These are phyloP conservation scores for Chimonanthus praecox DNA, from an alignment of 164 flowering plant genomes.

Conservation along the genomic window DNA sequence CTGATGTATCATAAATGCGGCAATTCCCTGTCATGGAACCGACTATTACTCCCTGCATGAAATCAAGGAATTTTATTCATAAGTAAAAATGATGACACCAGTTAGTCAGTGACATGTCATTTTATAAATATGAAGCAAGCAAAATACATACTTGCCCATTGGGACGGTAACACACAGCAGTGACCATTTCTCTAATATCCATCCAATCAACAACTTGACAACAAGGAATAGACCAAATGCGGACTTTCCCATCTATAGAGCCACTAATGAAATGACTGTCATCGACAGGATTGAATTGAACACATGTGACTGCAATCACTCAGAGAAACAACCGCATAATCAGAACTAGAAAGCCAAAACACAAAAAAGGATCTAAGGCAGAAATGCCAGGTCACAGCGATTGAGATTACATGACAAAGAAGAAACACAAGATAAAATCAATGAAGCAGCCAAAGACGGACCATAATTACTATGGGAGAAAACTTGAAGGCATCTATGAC, in stretches of 20 bases:
- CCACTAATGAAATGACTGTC: conserved; percentile 77
- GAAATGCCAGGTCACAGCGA: background rate
- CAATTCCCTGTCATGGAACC: conserved; percentile 74
- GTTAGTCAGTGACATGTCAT: background rate
- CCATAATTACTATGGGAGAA: conserved; percentile 77
- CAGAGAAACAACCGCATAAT: conserved; percentile 4
- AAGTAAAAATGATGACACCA: background rate
- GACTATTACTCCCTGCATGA: conserved; percentile 64
- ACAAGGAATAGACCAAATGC: conserved; percentile 68
- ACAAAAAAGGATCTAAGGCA: background rate
- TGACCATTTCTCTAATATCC: conserved; percentile 26
- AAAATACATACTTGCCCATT: conserved; percentile 63
- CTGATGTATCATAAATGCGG: conserved; percentile 60
- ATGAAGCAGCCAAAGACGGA: conserved; percentile 9
- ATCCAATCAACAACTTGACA: conserved; percentile 80
- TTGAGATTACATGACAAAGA: background rate
- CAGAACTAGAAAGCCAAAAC: background rate
- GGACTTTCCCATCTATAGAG: conserved; percentile 83
- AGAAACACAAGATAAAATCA: background rate
- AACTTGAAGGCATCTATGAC: conserved; percentile 46
- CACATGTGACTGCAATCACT: conserved; percentile 66
- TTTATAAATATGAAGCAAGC: conserved; percentile 1
- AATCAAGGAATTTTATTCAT: conserved; percentile 3
- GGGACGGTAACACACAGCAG: conserved; percentile 78
- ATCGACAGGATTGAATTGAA: conserved; percentile 83